phyloP scores from a whole-genome alignment of 805 yeast genomes.

The Lipomyces chichibuensis region DNA sequence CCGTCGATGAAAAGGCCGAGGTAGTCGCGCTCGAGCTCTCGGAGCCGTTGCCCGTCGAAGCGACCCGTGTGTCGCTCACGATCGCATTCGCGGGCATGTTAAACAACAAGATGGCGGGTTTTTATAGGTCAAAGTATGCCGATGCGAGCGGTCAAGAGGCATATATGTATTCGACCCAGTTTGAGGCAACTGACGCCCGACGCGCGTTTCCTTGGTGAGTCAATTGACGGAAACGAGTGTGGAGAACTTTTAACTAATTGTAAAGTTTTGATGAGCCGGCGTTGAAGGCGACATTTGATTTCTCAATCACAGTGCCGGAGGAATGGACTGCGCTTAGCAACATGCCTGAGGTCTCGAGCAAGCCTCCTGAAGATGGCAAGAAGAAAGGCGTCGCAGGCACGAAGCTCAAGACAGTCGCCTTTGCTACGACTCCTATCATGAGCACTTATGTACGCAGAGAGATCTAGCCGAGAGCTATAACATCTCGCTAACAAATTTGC shows the following conservation, averaged over 20 bases:
- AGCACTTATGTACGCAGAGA: conserved; percentile 58
- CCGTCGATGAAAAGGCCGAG: conserved; percentile 57
- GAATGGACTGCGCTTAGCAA: conserved; percentile 44
- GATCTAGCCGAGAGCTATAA: background rate
- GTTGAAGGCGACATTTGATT: conserved; percentile 70
- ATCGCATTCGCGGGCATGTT: conserved; percentile 60
- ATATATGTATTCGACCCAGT: conserved; percentile 80
- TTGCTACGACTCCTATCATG: conserved; percentile 80
- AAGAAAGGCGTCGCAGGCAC: conserved; percentile 58
- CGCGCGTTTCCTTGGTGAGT: conserved; percentile 73
- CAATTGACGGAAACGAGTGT: background rate
- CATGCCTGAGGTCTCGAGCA: conserved; percentile 65
- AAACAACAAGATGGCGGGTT: conserved; percentile 72
- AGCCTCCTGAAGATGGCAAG: conserved; percentile 55
- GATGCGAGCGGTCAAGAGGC: conserved; percentile 64
- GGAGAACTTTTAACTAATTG: background rate
- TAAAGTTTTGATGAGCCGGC: conserved; percentile 73
- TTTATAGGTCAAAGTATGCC: conserved; percentile 53
- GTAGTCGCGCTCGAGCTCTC: conserved; percentile 60
- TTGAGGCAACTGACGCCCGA: conserved; percentile 86
- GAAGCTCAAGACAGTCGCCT: conserved; percentile 78
- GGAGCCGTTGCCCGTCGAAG: conserved; percentile 43
- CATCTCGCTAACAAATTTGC: background rate
- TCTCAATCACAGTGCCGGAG: conserved; percentile 55
- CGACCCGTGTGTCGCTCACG: conserved; percentile 49